A percentile compares a stretch with the other conserved stretches of the same genome.
phyloP scores from a whole-genome alignment of 2,329 filamentous ascomycete genomes.

The Drechslerella dactyloides region DNA sequence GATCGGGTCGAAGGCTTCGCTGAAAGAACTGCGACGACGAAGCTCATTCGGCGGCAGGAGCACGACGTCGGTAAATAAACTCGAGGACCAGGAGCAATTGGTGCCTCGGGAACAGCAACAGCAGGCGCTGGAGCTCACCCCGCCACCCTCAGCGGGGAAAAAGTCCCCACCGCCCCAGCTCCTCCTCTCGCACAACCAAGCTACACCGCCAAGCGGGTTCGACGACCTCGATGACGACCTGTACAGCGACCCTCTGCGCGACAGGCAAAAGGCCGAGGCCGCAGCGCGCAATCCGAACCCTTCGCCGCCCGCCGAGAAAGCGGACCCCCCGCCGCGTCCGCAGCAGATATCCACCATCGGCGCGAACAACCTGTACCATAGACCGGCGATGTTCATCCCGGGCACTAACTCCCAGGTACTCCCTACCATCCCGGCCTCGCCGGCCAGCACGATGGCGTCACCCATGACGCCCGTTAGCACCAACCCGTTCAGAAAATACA shows the following conservation, averaged over 20 bases:
- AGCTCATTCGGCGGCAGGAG: conserved; percentile 46
- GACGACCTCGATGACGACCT: conserved; percentile 42
- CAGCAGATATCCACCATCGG: conserved; percentile 8
- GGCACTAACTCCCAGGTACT: conserved; percentile 47
- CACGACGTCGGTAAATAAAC: conserved; percentile 36
- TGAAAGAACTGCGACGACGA: conserved; percentile 37
- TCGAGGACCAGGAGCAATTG: conserved; percentile 30
- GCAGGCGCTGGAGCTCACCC: conserved; percentile 34
- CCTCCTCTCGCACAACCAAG: conserved; percentile 32
- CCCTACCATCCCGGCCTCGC: conserved; percentile 41
- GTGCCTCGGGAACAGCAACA: conserved; percentile 23
- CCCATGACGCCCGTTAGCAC: conserved; percentile 35
- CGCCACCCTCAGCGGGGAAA: conserved; percentile 44
- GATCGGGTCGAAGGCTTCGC: conserved; percentile 39
- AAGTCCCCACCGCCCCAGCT: conserved; percentile 38
- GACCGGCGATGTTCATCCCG: conserved; percentile 43
- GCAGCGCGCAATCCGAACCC: conserved; percentile 15
- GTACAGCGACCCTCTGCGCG: conserved; percentile 39
- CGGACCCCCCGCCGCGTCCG: not conserved
- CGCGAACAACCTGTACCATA: conserved; percentile 21
- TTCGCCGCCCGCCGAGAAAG: conserved; percentile 6
- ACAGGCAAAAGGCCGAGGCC: conserved; percentile 39
- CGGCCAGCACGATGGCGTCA: conserved; percentile 34
- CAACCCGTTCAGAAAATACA: conserved; percentile 44
- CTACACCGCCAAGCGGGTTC: conserved; percentile 34